Conservation (phyloP, 1,284 basidiomycete species). For the Malassezia caprae region DNA sequence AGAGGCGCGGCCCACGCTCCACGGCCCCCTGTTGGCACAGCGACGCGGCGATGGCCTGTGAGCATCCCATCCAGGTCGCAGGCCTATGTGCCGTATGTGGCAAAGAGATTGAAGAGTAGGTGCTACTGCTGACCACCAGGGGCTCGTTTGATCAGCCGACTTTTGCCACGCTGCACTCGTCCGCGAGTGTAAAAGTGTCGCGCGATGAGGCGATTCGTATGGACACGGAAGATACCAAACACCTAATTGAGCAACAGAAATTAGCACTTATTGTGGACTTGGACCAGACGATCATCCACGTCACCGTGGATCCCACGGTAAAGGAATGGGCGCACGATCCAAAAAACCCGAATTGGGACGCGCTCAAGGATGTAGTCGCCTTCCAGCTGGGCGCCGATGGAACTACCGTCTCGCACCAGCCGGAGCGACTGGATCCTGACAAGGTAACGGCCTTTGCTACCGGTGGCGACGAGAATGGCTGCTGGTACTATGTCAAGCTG, state of each 20-base stretch:
- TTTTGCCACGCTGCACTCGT: slow-evolving; percentile 38
- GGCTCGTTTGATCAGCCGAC: slow-evolving; percentile 14
- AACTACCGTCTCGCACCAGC: slow-evolving; percentile 46
- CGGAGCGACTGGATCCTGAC: slow-evolving; percentile 2
- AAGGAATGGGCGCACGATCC: slow-evolving; percentile 88
- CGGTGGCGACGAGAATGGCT: slow-evolving; percentile 51
- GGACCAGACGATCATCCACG: slow-evolving; percentile 96
- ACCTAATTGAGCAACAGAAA: slow-evolving; percentile 65
- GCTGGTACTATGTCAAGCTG: slow-evolving; percentile 88
- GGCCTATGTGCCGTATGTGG: slow-evolving; percentile 89
- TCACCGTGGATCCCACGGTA: slow-evolving; percentile 94
- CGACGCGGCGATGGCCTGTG: slow-evolving; percentile 53
- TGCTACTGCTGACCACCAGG: slow-evolving; percentile 16
- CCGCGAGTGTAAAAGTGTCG: slow-evolving; percentile 38
- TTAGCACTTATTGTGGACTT: slow-evolving; percentile 94
- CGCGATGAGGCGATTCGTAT: slow-evolving; percentile 68
- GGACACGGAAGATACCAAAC: slow-evolving; percentile 67
- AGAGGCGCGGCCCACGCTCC: background rate
- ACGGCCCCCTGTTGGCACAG: background rate
- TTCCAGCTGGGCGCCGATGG: slow-evolving; percentile 76
- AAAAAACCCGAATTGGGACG: slow-evolving; percentile 75
- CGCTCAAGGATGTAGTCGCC: slow-evolving; percentile 69
- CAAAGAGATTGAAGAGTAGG: slow-evolving; percentile 80
- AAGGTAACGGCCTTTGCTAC: slow-evolving; percentile 28
- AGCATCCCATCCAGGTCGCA: slow-evolving; percentile 80